Conservation (phyloP, 1,139 yeast genomes). For the Yarrowia galli region DNA sequence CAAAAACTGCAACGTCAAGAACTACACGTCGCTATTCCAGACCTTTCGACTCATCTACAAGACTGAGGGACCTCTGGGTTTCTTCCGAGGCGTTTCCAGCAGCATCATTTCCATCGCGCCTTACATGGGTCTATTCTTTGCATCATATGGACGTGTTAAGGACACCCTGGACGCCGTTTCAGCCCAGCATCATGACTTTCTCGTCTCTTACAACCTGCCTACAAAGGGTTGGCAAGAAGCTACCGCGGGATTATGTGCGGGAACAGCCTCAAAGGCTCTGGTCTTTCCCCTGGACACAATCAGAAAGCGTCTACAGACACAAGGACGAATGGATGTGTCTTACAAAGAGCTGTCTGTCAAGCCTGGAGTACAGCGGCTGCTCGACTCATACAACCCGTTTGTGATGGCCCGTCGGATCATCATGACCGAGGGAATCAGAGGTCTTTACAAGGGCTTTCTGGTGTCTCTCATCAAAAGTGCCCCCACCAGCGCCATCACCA, state of each 20-base stretch:
- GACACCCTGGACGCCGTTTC: slow-evolving; percentile 39
- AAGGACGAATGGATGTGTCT: slow-evolving; percentile 52
- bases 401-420: slow-evolving; percentile 54
- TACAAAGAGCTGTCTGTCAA: slow-evolving; percentile 40
- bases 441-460: slow-evolving; percentile 76
- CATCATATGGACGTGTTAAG: slow-evolving; percentile 60
- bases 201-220: slow-evolving; percentile 39
- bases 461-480: slow-evolving; percentile 78
- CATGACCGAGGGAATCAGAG: slow-evolving; percentile 63
- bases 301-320: slow-evolving; percentile 78
- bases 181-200: slow-evolving; percentile 26
- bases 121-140: slow-evolving; percentile 72
- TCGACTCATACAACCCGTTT: slow-evolving; percentile 47
- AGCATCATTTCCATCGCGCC: slow-evolving; percentile 70
- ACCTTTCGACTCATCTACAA: slow-evolving; percentile 56
- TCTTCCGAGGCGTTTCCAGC: slow-evolving; percentile 69
- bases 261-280: slow-evolving; percentile 70
- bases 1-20: slow-evolving; percentile 53
- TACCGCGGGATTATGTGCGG: slow-evolving; percentile 78
- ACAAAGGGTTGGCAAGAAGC: slow-evolving; percentile 57
- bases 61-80: slow-evolving; percentile 63
- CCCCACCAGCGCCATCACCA: slow-evolving; percentile 78
- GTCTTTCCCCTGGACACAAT: slow-evolving; percentile 89
- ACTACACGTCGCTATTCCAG: slow-evolving; percentile 57
- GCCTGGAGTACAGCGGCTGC: slow-evolving; percentile 45